phyloP scores from a whole-genome alignment of 176 grass and related monocot genomes.

The Echinochloa phyllopogon region DNA sequence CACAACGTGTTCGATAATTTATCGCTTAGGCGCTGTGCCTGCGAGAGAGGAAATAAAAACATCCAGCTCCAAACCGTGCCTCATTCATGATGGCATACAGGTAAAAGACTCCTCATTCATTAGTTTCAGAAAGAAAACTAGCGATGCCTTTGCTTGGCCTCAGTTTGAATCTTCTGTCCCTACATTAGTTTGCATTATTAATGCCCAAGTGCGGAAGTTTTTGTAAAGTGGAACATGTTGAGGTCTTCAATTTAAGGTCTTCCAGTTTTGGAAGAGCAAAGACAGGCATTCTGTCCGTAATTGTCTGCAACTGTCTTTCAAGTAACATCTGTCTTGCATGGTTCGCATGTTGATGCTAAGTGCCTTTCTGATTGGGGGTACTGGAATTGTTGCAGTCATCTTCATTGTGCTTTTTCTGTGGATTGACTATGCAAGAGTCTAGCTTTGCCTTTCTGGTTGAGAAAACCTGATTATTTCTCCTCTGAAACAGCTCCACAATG shows the following conservation, averaged over 20 bases:
- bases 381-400: background rate
- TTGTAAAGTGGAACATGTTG: background rate
- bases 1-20: slow-evolving; percentile 29
- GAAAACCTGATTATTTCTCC: background rate
- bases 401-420: background rate
- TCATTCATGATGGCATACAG: too few relatives aligned
- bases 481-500: slow-evolving; percentile 40
- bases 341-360: background rate
- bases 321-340: background rate
- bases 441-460: background rate
- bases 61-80: background rate
- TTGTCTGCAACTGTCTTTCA: background rate
- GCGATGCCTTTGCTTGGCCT: background rate
- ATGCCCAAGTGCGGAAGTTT: background rate
- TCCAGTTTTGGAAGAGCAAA: background rate
- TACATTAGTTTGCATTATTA: background rate
- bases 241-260: background rate
- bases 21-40: background rate
- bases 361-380: background rate
- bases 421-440: background rate
- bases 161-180: background rate
- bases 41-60: background rate
- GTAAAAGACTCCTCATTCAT: too few relatives aligned
- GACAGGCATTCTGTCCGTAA: background rate
- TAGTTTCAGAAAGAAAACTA: background rate